A percentile compares a stretch with the other conserved stretches of the same genome.
These are phyloP conservation scores for Tetrapisispora taiwanensis DNA, from an alignment of 805 yeast species.

Conservation along the genomic window DNA sequence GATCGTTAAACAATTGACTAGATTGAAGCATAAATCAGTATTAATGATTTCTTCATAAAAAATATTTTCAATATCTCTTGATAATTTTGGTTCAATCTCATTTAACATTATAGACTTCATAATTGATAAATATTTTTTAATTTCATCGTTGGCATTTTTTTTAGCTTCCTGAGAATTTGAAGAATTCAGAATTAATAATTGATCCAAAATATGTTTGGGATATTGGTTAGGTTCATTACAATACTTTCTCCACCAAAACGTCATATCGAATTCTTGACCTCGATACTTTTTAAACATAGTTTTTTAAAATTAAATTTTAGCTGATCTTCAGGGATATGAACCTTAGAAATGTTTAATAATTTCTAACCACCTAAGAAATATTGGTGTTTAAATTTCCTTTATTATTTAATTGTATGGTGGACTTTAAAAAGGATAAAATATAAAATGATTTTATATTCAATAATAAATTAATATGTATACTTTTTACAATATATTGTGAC, in stretches of 20 bases:
- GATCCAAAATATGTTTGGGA: slow-evolving; percentile 66
- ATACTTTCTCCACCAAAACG: slow-evolving; percentile 81
- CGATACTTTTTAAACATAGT: slow-evolving; percentile 22
- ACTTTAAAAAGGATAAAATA: too few relatives aligned
- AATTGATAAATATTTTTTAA: slow-evolving; percentile 52
- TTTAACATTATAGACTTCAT: slow-evolving; percentile 56
- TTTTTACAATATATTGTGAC: too few relatives aligned
- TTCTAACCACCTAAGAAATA: too few relatives aligned
- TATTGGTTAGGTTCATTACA: slow-evolving; percentile 86
- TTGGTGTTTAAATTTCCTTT: too few relatives aligned
- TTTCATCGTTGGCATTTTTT: slow-evolving; percentile 58
- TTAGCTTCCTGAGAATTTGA: slow-evolving; percentile 16
- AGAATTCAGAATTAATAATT: slow-evolving; percentile 43
- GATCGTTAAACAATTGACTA: slow-evolving; percentile 48
- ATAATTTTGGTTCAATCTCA: slow-evolving; percentile 43
- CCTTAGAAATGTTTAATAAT: too few relatives aligned
- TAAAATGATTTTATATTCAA: too few relatives aligned
- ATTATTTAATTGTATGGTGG: too few relatives aligned
- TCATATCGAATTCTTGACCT: slow-evolving; percentile 42
- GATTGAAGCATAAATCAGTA: slow-evolving; percentile 53
- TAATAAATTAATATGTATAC: too few relatives aligned
- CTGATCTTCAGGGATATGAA: too few relatives aligned
- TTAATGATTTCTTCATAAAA: slow-evolving; percentile 72
- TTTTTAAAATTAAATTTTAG: background rate
- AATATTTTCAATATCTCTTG: slow-evolving; percentile 61